Conservation (phyloP, 768 basidiomycete genomes). For the Auricularia sp. region DNA sequence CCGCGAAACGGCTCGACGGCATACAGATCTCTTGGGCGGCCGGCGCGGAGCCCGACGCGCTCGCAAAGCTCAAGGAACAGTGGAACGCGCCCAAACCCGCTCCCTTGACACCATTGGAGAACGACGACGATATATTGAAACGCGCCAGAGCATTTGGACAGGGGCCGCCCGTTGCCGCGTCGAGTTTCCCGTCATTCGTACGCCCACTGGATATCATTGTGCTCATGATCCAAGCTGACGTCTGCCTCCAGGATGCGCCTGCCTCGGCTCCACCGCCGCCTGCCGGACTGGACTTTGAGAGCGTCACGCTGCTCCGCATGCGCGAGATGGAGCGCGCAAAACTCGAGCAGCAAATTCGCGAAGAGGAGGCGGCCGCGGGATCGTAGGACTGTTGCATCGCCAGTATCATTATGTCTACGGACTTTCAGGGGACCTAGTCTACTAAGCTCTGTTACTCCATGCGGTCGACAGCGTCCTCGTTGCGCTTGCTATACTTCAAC, state of each 20-base stretch:
- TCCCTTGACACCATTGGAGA: neutral
- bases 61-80: constrained; percentile 63
- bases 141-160: neutral
- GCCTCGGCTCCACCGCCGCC: constrained; percentile 14
- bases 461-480: too few relatives aligned
- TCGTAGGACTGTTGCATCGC: neutral
- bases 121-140: neutral
- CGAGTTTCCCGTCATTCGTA: neutral
- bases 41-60: constrained; percentile 60
- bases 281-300: constrained; percentile 61
- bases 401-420: too few relatives aligned
- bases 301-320: constrained; percentile 67
- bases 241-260: neutral
- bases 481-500: too few relatives aligned
- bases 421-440: too few relatives aligned
- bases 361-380: constrained; percentile 29
- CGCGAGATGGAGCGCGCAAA: constrained; percentile 72
- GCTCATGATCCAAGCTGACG: neutral
- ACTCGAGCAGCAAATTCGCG: constrained; percentile 36
- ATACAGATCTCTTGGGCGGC: constrained; percentile 68
- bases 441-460: too few relatives aligned
- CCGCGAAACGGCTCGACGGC: constrained; percentile 39
- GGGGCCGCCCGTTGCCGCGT: neutral
- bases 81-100: constrained; percentile 29
- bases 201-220: neutral